Evolutionary conservation across 352 stramenopile species (phyloP).

Genomic region (Thalassiosira ordinaria): DNA sequence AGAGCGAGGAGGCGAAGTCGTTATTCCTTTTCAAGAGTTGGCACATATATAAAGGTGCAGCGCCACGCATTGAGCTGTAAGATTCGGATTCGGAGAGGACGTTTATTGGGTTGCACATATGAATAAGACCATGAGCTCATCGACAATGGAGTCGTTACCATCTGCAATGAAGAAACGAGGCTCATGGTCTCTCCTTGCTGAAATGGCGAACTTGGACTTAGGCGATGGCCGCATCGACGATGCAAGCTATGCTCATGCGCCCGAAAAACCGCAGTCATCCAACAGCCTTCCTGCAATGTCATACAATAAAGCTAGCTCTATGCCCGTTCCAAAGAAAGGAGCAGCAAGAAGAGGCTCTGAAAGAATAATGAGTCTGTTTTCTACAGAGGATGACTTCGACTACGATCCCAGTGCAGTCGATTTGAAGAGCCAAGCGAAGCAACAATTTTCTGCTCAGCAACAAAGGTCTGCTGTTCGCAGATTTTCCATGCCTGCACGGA

Average conservation of each 20-base stretch:
- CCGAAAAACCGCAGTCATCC: neutral
- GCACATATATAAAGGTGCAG: too few relatives aligned
- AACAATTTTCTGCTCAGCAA: too few relatives aligned
- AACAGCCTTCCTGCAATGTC: conserved; percentile 1
- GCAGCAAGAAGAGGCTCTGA: neutral
- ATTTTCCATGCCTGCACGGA: neutral
- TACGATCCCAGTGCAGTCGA: neutral
- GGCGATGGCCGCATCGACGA: neutral
- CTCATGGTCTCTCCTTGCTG: neutral
- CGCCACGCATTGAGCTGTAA: too few relatives aligned
- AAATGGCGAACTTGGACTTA: neutral
- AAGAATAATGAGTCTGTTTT: neutral
- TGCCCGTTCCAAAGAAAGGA: neutral
- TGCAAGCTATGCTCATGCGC: too few relatives aligned
- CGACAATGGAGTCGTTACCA: neutral
- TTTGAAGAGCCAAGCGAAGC: conserved; percentile 4
- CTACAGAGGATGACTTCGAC: neutral
- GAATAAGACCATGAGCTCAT: neutral
- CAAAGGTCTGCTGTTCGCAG: neutral
- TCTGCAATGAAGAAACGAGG: neutral
- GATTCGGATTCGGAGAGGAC: too few relatives aligned
- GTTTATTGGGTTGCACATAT: too few relatives aligned
- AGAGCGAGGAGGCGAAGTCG: too few relatives aligned
- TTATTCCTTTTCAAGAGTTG: too few relatives aligned
- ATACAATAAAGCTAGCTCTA: neutral